phyloP scores from a whole-genome alignment of 1,139 yeast species.

The Yamadazyma dendronema region DNA sequence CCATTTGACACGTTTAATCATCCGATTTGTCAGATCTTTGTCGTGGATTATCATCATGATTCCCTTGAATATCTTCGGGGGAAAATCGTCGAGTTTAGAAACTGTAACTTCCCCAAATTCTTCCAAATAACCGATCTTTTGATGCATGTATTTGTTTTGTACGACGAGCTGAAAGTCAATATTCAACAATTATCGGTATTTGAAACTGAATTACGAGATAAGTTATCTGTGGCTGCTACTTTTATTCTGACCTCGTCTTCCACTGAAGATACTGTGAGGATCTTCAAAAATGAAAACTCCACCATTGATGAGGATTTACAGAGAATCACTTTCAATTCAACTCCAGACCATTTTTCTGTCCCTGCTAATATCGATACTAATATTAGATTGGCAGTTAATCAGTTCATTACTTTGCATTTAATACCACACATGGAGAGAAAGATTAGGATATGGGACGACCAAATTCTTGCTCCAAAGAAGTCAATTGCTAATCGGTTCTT shows the following conservation, averaged over 20 bases:
- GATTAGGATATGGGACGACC: constrained; percentile 77
- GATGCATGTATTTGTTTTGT: constrained; percentile 44
- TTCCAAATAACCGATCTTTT: constrained; percentile 58
- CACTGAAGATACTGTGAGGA: constrained; percentile 7
- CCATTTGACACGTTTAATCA: constrained; percentile 90
- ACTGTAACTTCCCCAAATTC: constrained; percentile 52
- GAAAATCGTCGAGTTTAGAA: constrained; percentile 43
- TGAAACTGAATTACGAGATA: constrained; percentile 28
- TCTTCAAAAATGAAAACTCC: constrained; percentile 29
- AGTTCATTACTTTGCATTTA: constrained; percentile 54
- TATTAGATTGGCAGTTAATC: constrained; percentile 46
- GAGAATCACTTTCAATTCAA: constrained; percentile 26
- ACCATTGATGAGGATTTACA: constrained; percentile 59
- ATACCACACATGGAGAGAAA: constrained; percentile 80
- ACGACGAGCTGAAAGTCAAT: constrained; percentile 22
- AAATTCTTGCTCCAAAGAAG: constrained; percentile 62
- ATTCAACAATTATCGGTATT: constrained; percentile 29
- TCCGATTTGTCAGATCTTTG: constrained; percentile 77
- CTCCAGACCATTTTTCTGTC: constrained; percentile 19
- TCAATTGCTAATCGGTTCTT: constrained; percentile 75
- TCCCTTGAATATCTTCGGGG: constrained; percentile 46
- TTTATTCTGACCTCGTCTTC: constrained; percentile 23
- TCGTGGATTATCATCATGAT: constrained; percentile 51
- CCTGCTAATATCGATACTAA: constrained; percentile 39
- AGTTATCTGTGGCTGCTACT: constrained; percentile 28